Evolutionary conservation across 179 eudicot genomes (phyloP).

Genomic region (Dionaea muscipula): DNA sequence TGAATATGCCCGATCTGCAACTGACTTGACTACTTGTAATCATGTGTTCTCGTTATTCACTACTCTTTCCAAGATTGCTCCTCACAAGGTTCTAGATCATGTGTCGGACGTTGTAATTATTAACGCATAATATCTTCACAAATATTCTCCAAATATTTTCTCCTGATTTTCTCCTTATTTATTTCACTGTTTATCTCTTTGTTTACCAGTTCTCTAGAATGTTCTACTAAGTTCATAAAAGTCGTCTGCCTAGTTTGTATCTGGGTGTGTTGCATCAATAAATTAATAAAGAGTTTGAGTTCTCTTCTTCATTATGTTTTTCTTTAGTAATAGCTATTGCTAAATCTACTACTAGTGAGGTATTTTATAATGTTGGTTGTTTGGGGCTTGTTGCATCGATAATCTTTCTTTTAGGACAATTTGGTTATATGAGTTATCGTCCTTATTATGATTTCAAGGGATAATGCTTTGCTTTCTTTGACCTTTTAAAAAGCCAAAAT

Average conservation of each 20-base stretch:
- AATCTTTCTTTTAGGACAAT: background rate
- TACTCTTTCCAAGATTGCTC: slow-evolving; percentile 48
- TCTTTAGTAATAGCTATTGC: slow-evolving; percentile 40
- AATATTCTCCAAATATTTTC: too few species aligned
- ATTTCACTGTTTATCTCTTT: too few species aligned
- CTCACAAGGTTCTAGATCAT: slow-evolving; percentile 49
- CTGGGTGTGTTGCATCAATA: too few species aligned
- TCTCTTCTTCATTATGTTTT: too few species aligned
- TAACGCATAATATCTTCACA: too few species aligned
- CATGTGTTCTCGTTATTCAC: slow-evolving; percentile 65
- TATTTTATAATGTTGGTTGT: slow-evolving; percentile 10
- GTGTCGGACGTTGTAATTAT: slow-evolving; percentile 57
- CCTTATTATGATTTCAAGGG: background rate
- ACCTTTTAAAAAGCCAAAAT: background rate
- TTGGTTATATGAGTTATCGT: background rate
- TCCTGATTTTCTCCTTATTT: too few species aligned
- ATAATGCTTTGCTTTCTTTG: background rate
- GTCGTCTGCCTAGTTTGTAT: too few species aligned
- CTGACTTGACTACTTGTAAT: slow-evolving; percentile 52
- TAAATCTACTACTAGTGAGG: slow-evolving; percentile 64
- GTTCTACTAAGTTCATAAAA: too few species aligned
- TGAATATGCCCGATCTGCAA: slow-evolving; percentile 57
- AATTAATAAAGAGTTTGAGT: too few species aligned
- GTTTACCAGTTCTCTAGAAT: too few species aligned
- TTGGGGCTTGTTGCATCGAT: background rate